Base-by-base conservation (phyloP, 257 asterid genomes). In the Eustoma russellianum region DNA sequence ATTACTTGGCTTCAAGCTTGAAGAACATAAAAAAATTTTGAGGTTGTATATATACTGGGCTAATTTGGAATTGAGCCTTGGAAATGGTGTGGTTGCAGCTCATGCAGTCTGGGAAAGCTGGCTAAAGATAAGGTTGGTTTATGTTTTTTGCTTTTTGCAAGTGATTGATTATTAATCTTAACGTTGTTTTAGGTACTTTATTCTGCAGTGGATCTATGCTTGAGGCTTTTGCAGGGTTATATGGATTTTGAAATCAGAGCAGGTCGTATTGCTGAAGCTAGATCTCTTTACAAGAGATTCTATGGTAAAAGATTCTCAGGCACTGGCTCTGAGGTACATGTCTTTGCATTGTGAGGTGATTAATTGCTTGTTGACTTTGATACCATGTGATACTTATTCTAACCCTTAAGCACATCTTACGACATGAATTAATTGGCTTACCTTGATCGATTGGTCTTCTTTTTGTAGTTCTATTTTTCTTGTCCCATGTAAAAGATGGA, bases 21-120 rank as follows among this genome's bases (percentile, higher is more conserved):
- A 76, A 76, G 66, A 76, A 79, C 65, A 77, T 18, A 74, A 77
- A 45, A 75, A 66, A 57, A 78, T 85, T 40, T 70, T 91, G 51
- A 73, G 61, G 61, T 62, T 88, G 76, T 63, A 81, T 61, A 69
- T 73, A 70, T 92, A 92, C 62, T 92, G 98, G 98, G 85, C 97
- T 55, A 86, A 64, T 59, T 74, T 92, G 60, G 97, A 88, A 83
- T 71, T 62, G 8, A 73, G 68, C 52, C 63, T 83, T 70, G 95
- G 93, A 50, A 88, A 83, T 60, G 90, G 85, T 79, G 50, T 71
- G 69, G 69, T 52, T 71, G 94, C 95, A 58, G 95, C 97, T 52
- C 95, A 88, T 76, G 80, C 93, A 68, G 95, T 88, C 60, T 92
- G 98, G 97, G 97, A 92, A 73, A 78, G 79, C 84, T 74, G 88